phyloP scores from a whole-genome alignment of 345 rosid species.

The Rhizophora apiculata region DNA sequence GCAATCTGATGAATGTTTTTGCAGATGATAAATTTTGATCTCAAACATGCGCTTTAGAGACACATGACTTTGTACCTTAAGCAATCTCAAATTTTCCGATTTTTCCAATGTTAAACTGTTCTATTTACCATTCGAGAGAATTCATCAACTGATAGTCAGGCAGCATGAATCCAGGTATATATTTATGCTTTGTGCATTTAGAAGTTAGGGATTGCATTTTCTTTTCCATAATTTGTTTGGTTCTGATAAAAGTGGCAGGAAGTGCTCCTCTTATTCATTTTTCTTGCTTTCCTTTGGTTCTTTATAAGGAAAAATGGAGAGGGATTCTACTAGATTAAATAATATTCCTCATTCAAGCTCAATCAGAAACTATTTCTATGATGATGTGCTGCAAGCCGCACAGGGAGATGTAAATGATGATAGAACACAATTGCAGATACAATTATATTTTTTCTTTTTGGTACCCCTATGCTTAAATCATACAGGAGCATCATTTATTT shows the following conservation, averaged over 20 bases:
- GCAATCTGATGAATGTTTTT: neutral
- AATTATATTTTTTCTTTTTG: neutral
- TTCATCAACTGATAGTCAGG: conserved; percentile 33
- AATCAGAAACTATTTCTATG: conserved; percentile 78
- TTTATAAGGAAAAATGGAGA: conserved; percentile 71
- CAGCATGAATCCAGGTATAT: conserved; percentile 45
- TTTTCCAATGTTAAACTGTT: conserved; percentile 5
- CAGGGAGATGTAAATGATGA: conserved; percentile 66
- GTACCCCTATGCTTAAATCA: neutral
- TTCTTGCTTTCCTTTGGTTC: conserved; percentile 34
- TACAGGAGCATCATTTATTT: neutral
- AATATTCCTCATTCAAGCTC: conserved; percentile 93
- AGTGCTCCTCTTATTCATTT: conserved; percentile 17
- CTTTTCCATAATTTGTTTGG: conserved; percentile 1
- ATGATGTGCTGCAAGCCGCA: conserved; percentile 68
- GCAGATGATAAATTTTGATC: neutral
- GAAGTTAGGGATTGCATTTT: neutral
- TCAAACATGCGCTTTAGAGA: neutral
- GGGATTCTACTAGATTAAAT: conserved; percentile 86
- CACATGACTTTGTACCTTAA: neutral
- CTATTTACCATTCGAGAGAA: conserved; percentile 28
- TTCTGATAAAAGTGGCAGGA: neutral
- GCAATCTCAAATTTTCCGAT: neutral
- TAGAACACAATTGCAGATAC: conserved; percentile 68
- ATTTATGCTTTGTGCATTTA: neutral